Percentiles rank a stretch among this genome's conserved stretches.
Evolutionary conservation across 106 monocot species (phyloP).

Genomic region (Allium fistulosum): DNA sequence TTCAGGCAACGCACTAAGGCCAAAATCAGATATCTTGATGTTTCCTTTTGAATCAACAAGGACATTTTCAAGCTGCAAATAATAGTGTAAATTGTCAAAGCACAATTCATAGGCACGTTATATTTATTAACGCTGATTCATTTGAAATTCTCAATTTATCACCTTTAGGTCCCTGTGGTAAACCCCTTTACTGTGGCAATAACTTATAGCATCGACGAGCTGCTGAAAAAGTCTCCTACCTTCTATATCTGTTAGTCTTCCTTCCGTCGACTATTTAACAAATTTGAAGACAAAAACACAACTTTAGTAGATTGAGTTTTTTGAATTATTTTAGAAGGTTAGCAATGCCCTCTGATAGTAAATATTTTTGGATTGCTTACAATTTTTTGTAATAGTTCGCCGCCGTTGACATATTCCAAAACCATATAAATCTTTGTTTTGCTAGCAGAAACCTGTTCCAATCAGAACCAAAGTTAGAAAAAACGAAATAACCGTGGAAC

Average conservation of each 20-base stretch:
- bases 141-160: neutral
- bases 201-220: constrained; percentile 84
- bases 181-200: constrained; percentile 89
- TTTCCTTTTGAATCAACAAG: constrained; percentile 30
- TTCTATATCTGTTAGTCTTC: constrained; percentile 52
- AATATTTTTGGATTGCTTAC: constrained; percentile 16
- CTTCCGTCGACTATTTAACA: constrained; percentile 32
- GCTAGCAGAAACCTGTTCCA: constrained; percentile 65
- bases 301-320: neutral
- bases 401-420: constrained; percentile 73
- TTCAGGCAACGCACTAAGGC: constrained; percentile 31
- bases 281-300: neutral
- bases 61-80: constrained; percentile 26
- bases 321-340: neutral
- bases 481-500: too few species aligned
- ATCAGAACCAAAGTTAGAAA: too few species aligned
- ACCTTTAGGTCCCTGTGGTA: constrained; percentile 96
- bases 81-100: too few species aligned
- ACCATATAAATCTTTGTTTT: constrained; percentile 85
- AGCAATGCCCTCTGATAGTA: neutral
- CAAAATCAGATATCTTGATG: constrained; percentile 33
- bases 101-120: too few species aligned
- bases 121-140: too few species aligned
- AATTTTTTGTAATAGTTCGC: constrained; percentile 55
- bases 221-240: constrained; percentile 83